Base-by-base conservation (phyloP, 2,329 filamentous ascomycete species). In the Escovopsis weberi region DNA sequence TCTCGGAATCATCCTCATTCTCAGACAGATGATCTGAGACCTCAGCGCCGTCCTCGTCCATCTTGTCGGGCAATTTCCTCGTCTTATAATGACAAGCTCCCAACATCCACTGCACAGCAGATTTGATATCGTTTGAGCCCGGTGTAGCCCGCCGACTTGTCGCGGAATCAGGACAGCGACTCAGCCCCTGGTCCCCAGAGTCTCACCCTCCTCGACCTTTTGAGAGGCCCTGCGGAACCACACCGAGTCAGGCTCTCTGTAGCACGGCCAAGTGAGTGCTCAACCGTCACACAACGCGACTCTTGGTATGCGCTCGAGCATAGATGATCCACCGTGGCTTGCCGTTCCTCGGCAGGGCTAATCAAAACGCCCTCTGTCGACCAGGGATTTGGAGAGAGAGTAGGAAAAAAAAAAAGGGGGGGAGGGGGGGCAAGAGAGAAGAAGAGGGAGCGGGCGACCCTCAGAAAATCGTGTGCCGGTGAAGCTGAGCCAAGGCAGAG, bases 21-120 rank as follows among this genome's bases (percentile, higher is more conserved):
- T 76, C 74, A 58, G 74, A 76, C 67, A 72, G 65, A 51, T 62
- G 64, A 65, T 73, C 72, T 59, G 72, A 75, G 59, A 72, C 66
- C 52, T 75, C 72, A 58, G 65, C 63, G 55, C 66, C 66, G 58
- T 66, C 67, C 53, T 68, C 62, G 45, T 72, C 70, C 55, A 69
- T 62, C 49, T 73, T 66, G 59, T 71, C 67, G 55, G 70, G 66
- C 72, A 75, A 75, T 55, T 58, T 68, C 64, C 61, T 63, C 50
- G 59, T 64, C 66, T 69, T 72, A 73, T 72, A 71, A 37, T 33
- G 33, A 40, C 45, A 45, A 48, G 40, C 33, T 38, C 37, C 33
- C 41, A 30, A 34, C 63, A 64, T 47, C 47, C 40, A 47, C 48
- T 45, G 19, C 26, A 45, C 43, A 42, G 42, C 39, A 42, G 34